phyloP scores from a whole-genome alignment of 495 filamentous ascomycete species.

The Hypomontagnella monticulosa region DNA sequence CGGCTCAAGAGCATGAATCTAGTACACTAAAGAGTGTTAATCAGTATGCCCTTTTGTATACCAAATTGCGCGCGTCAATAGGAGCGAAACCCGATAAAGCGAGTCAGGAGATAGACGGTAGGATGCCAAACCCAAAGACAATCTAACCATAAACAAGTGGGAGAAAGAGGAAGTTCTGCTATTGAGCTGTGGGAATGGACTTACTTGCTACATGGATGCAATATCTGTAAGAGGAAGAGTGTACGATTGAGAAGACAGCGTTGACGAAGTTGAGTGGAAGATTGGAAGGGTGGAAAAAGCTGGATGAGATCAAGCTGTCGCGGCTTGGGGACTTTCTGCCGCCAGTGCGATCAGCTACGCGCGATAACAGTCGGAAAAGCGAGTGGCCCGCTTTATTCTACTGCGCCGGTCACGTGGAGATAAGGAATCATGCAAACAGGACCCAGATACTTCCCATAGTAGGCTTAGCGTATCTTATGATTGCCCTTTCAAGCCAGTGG shows the following conservation, averaged over 20 bases:
- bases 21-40: conserved; percentile 10
- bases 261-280: conserved; percentile 1
- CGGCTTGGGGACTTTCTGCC: conserved; percentile 36
- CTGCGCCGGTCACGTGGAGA: conserved; percentile 38
- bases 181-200: background rate
- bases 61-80: conserved; percentile 27
- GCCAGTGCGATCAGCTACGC: conserved; percentile 33
- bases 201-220: conserved; percentile 44
- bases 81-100: conserved; percentile 7
- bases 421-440: conserved; percentile 14
- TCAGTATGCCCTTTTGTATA: background rate
- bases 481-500: background rate
- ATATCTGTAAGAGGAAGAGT: background rate
- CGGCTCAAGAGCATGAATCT: conserved; percentile 27
- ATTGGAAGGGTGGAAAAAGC: conserved; percentile 18
- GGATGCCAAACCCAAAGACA: background rate
- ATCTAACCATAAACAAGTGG: conserved; percentile 9
- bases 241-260: background rate
- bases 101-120: conserved; percentile 24
- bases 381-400: conserved; percentile 25
- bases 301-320: conserved; percentile 40
- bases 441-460: no score
- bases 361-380: conserved; percentile 35
- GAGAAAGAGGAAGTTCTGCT: conserved; percentile 1
- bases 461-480: no score